Percentiles rank a stretch among this genome's conserved stretches.
phyloP scores from a whole-genome alignment of 164 flowering plant genomes.

The Nelumbo lutea region DNA sequence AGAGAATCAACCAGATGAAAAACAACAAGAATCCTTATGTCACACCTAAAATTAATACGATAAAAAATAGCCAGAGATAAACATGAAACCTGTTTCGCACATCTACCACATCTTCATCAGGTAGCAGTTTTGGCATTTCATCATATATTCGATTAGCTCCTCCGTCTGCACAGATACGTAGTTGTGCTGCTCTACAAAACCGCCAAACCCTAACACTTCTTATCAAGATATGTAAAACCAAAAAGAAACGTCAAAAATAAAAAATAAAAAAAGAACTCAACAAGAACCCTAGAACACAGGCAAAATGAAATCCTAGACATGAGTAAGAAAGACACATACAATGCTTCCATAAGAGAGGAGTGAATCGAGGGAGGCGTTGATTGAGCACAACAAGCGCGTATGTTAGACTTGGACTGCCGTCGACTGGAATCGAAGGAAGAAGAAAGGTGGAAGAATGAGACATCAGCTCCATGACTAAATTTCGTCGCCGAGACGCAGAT shows the following conservation, averaged over 20 bases:
- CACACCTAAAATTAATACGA: not conserved
- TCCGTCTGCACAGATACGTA: constrained; percentile 91
- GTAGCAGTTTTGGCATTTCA: constrained; percentile 69
- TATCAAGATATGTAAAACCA: not conserved
- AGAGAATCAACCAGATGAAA: not conserved
- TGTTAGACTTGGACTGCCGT: constrained; percentile 23
- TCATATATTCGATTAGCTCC: constrained; percentile 88
- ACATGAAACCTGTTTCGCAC: constrained; percentile 56
- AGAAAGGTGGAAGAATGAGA: constrained; percentile 68
- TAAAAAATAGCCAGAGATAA: not conserved
- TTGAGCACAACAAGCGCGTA: constrained; percentile 88
- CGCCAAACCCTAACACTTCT: constrained; percentile 6
- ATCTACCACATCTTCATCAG: constrained; percentile 46
- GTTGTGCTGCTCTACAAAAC: constrained; percentile 63
- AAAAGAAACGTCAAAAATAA: not conserved
- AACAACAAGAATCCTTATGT: not conserved
- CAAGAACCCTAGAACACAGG: not conserved
- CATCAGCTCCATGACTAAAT: constrained; percentile 50
- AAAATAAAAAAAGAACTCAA: constrained; percentile 3
- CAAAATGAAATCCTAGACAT: not conserved
- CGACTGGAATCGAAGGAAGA: constrained; percentile 44
- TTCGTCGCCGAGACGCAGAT: constrained; percentile 3
- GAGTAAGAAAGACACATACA: constrained; percentile 33
- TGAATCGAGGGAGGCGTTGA: constrained; percentile 73
- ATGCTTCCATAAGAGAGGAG: constrained; percentile 84